phyloP scores from a whole-genome alignment of 345 rosid genomes.

The Salix brachista region DNA sequence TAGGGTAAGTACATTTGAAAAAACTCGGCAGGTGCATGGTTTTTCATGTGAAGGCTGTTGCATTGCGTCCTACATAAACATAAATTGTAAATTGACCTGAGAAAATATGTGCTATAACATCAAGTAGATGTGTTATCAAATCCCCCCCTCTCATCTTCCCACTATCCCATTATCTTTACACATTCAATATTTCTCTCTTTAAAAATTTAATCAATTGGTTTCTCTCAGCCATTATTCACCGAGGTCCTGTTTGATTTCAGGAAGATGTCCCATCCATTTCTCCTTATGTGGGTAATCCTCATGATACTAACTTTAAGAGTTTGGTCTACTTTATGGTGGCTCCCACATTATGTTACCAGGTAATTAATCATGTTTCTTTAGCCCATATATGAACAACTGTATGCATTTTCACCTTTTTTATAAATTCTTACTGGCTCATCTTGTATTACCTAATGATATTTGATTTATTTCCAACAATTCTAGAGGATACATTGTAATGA shows the following conservation, averaged over 20 bases:
- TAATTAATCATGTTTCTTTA: slow-evolving; percentile 18
- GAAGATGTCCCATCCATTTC: slow-evolving; percentile 28
- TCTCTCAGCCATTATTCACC: not conserved
- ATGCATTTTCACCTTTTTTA: not conserved
- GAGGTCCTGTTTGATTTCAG: slow-evolving; percentile 36
- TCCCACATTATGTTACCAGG: slow-evolving; percentile 99
- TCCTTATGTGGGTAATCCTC: slow-evolving; percentile 35
- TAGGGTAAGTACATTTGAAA: slow-evolving; percentile 44
- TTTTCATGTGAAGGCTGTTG: not conserved
- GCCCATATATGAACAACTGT: not conserved
- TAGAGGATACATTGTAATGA: not conserved
- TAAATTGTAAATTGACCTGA: not conserved
- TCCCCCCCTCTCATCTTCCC: not conserved
- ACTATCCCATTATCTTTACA: not conserved
- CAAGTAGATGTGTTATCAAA: no score
- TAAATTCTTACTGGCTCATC: not conserved
- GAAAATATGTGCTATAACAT: not conserved
- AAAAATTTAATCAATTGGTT: not conserved
- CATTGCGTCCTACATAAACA: not conserved
- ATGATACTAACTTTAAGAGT: slow-evolving; percentile 58
- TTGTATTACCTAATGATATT: not conserved
- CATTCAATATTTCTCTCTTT: no score
- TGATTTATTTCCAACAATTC: not conserved
- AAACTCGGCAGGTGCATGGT: not conserved
- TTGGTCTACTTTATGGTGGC: slow-evolving; percentile 94